Evolutionary conservation across 2,329 filamentous ascomycete genomes (phyloP).

Genomic region (Fusarium xyrophilum): DNA sequence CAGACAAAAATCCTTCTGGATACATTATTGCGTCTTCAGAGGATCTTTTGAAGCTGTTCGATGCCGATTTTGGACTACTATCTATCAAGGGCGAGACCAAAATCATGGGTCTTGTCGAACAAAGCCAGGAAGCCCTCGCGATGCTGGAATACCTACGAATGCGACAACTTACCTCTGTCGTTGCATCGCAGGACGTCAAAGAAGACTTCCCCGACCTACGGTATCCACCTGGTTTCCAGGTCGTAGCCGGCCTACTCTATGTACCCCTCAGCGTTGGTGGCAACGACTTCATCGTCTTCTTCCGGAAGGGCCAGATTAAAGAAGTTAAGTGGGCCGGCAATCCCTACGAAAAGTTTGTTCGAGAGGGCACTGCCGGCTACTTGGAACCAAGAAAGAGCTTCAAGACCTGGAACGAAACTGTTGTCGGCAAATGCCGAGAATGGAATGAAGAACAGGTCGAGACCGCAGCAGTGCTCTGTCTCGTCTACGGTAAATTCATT

Average conservation of each 20-base stretch:
- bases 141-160: constrained; percentile 85
- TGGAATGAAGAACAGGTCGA: constrained; percentile 91
- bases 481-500: constrained; percentile 90
- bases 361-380: constrained; percentile 74
- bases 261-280: constrained; percentile 81
- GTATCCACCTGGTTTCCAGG: constrained; percentile 79
- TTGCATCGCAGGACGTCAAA: constrained; percentile 77
- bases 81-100: constrained; percentile 91
- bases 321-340: constrained; percentile 89
- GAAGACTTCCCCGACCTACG: constrained; percentile 81
- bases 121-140: constrained; percentile 82
- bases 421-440: constrained; percentile 81
- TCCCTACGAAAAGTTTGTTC: constrained; percentile 79
- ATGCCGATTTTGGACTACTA: constrained; percentile 84
- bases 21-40: constrained; percentile 92
- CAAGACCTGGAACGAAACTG: constrained; percentile 79
- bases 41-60: constrained; percentile 81
- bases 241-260: constrained; percentile 79
- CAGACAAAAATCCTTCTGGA: constrained; percentile 80
- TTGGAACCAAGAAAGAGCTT: constrained; percentile 83
- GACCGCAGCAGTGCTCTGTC: constrained; percentile 83
- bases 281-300: constrained; percentile 88
- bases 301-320: constrained; percentile 76
- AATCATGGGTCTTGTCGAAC: constrained; percentile 75
- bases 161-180: constrained; percentile 74